phyloP scores from a whole-genome alignment of 306 rosid genomes.

The Castanea mollissima region DNA sequence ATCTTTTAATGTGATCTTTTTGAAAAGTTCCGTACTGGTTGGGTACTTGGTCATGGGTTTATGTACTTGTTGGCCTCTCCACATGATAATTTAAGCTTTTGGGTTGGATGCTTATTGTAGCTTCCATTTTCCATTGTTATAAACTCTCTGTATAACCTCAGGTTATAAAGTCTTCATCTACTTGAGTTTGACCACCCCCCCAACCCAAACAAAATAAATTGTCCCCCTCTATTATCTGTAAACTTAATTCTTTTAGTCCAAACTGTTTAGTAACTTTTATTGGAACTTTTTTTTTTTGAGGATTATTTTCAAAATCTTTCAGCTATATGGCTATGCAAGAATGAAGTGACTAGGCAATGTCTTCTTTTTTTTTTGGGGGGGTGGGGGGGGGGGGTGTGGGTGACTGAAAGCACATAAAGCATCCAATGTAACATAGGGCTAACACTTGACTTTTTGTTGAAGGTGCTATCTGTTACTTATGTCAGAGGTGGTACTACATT shows the following conservation, averaged over 20 bases:
- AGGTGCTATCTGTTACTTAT: conserved; percentile 64
- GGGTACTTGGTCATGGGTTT: too few relatives aligned
- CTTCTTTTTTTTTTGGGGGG: too few relatives aligned
- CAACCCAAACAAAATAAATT: too few relatives aligned
- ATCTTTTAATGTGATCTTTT: conserved; percentile 6
- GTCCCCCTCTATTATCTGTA: too few relatives aligned
- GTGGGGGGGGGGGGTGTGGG: background rate
- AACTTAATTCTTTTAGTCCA: background rate
- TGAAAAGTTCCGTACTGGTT: background rate
- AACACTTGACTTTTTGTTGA: conserved; percentile 19
- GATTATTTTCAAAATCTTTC: conserved; percentile 16
- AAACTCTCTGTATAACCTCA: background rate
- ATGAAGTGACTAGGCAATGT: background rate
- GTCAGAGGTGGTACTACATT: conserved; percentile 51
- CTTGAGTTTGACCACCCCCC: background rate
- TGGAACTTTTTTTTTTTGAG: background rate
- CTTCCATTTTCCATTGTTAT: background rate
- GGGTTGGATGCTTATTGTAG: background rate
- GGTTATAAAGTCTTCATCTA: background rate
- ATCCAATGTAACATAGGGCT: conserved; percentile 1
- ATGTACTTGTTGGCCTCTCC: too few relatives aligned
- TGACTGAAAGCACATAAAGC: background rate
- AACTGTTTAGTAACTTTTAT: background rate
- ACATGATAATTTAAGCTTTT: too few relatives aligned
- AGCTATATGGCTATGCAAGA: conserved; percentile 1